A percentile compares a stretch with the other conserved stretches of the same genome.
These are phyloP conservation scores for Fusarium sublunatum DNA, from an alignment of 2,329 filamentous ascomycete species.

Conservation along the genomic window DNA sequence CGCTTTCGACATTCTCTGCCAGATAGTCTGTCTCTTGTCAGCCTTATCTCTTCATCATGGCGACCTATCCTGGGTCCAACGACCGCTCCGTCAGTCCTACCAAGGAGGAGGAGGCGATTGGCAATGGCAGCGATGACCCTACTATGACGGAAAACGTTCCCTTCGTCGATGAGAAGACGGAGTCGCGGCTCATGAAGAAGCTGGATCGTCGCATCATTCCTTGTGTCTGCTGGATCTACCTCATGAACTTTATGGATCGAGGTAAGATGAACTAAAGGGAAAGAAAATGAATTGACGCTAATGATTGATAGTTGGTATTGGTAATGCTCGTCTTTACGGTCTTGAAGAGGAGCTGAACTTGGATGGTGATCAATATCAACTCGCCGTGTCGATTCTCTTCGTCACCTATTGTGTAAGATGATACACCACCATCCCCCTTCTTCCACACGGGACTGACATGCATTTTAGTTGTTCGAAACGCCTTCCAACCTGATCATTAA, in stretches of 20 bases:
- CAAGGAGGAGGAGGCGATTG: conserved; percentile 27
- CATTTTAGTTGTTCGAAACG: conserved; percentile 51
- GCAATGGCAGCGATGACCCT: conserved; percentile 25
- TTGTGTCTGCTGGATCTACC: conserved; percentile 49
- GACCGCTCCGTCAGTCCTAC: conserved; percentile 20
- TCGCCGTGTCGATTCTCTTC: conserved; percentile 59
- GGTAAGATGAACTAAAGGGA: conserved; percentile 24
- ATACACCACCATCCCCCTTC: accelerated
- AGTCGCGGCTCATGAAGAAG: conserved; percentile 44
- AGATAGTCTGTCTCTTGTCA: not conserved
- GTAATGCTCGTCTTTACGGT: conserved; percentile 66
- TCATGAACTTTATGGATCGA: conserved; percentile 54
- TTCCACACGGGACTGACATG: not conserved
- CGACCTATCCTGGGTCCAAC: conserved; percentile 1
- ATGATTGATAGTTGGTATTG: conserved; percentile 70
- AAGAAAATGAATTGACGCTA: accelerated
- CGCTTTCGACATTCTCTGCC: not conserved
- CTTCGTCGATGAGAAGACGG: conserved; percentile 36
- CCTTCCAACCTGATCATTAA: conserved; percentile 56
- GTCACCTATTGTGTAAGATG: conserved; percentile 56
- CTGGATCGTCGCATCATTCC: conserved; percentile 50
- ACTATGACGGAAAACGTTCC: conserved; percentile 25
- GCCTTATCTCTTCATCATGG: conserved; percentile 13
- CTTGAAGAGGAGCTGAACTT: conserved; percentile 67
- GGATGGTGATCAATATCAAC: conserved; percentile 66